Base-by-base conservation (phyloP, 495 filamentous ascomycete species). In the Lasiosphaeria hispida region DNA sequence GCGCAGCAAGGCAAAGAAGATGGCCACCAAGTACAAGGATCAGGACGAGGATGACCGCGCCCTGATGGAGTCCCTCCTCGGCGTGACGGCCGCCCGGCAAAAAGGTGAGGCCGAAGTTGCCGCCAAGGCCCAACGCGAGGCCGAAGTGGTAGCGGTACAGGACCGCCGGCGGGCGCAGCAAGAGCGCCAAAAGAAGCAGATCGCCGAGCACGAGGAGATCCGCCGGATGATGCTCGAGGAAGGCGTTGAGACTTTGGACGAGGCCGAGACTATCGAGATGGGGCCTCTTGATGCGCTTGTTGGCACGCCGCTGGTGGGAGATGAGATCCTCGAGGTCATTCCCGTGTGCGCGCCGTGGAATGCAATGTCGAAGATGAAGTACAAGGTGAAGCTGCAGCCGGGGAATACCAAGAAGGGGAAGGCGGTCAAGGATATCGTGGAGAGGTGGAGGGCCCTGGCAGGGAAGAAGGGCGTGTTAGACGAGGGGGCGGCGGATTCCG, bases 21-120 rank as follows among this genome's bases (percentile, higher is more conserved):
- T 89, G 0, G 90, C 91, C 23, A 73, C 81, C 45, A 97, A 97
- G 73, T 98, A 98, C 71, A 91, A 90, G 35, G 80, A 95, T 64
- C 94, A 98, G 79, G 92, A 96, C 65, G 92, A 95, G 14, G 92
- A 94, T 66, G 94, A 98, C 61, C 89, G 92, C 40, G 83, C 80
- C 36, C 79, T 92, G 1, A 91, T 92, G 53, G 85, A 96, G 67
- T 81, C 83, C 13, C 78, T 97, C 13, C 85, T 96, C 10, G 94
- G 94, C 40, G 85, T 88, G 10, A 76, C 84, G 52, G 83, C 84
- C 1, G 80, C 75, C 0, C 71, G 69, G 10, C 70, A 79, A 62
- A 79, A 80, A 34, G 80, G 76, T 14, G 74, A 81, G 57, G 80
- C 78, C 35, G 79, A 81, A 61, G 81, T 78, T 0, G 74, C 73